Conservation (phyloP, 1,139 yeast species). For the Hemisphaericaspora subhashii region DNA sequence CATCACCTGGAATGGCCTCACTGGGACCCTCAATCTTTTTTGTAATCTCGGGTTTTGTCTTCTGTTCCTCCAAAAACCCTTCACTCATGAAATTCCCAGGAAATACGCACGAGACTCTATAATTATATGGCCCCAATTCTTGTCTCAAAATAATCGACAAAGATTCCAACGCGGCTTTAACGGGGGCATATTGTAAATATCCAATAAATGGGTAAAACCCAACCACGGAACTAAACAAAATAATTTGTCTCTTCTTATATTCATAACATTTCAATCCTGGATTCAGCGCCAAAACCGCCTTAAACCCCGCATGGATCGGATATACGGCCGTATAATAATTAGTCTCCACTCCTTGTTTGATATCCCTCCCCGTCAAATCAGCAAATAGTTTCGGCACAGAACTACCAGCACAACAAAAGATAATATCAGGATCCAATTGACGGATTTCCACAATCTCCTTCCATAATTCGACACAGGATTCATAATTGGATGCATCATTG, state of each 20-base stretch:
- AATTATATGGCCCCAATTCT: constrained; percentile 69
- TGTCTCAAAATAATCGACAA: constrained; percentile 78
- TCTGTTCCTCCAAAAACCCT: constrained; percentile 80
- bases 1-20: constrained; percentile 61
- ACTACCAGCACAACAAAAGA: constrained; percentile 87
- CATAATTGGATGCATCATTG: constrained; percentile 68
- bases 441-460: constrained; percentile 17
- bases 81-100: constrained; percentile 93
- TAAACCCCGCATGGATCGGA: constrained; percentile 62
- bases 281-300: constrained; percentile 27
- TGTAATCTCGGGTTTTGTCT: constrained; percentile 85
- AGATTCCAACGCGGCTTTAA: constrained; percentile 78
- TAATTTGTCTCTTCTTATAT: constrained; percentile 53
- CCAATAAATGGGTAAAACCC: constrained; percentile 90
- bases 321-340: constrained; percentile 77
- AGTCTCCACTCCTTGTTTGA: constrained; percentile 59
- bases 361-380: constrained; percentile 60
- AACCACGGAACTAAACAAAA: constrained; percentile 77
- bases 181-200: constrained; percentile 85
- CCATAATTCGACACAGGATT: constrained; percentile 45
- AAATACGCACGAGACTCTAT: constrained; percentile 60
- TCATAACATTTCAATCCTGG: constrained; percentile 10
- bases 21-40: constrained; percentile 83
- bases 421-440: constrained; percentile 60
- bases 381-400: constrained; percentile 76